A percentile compares a stretch with the other conserved stretches of the same genome.
These are phyloP conservation scores for Macrophomina phaseolina DNA, from an alignment of 2,329 filamentous ascomycete species.

Conservation along the genomic window DNA sequence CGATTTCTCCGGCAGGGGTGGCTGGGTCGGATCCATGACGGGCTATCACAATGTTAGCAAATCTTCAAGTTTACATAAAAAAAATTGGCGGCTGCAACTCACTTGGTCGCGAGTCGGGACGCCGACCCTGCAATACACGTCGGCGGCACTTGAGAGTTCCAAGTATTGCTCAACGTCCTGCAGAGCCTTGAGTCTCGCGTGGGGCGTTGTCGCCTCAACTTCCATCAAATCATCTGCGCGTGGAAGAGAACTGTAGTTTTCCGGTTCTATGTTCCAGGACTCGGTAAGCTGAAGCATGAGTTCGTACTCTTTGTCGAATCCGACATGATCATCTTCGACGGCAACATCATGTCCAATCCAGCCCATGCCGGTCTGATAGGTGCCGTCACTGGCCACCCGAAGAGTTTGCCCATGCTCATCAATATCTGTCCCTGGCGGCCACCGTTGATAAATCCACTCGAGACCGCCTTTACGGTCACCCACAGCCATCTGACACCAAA, in stretches of 20 bases:
- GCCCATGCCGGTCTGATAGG: conserved; percentile 80
- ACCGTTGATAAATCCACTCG: conserved; percentile 85
- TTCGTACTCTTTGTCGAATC: conserved; percentile 63
- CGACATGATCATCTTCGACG: conserved; percentile 43
- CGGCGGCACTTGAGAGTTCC: conserved; percentile 66
- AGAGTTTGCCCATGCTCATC: conserved; percentile 71
- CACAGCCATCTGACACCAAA: conserved; percentile 96
- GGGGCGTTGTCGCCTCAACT: neutral
- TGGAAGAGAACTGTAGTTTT: conserved; percentile 32
- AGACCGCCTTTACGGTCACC: conserved; percentile 87
- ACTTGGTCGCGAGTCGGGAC: conserved; percentile 41
- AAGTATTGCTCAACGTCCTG: conserved; percentile 50
- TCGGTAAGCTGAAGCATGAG: conserved; percentile 69
- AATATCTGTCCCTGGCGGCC: conserved; percentile 73
- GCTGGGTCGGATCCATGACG: conserved; percentile 66
- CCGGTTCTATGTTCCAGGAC: conserved; percentile 60
- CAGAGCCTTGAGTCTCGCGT: conserved; percentile 15
- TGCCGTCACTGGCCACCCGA: conserved; percentile 80
- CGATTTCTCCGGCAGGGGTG: conserved; percentile 61
- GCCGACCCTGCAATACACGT: conserved; percentile 60
- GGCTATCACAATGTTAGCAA: conserved; percentile 1
- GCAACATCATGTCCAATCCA: conserved; percentile 69
- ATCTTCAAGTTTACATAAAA: neutral
- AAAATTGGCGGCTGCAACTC: neutral
- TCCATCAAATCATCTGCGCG: neutral